Evolutionary conservation across 768 basidiomycete genomes (phyloP).

Genomic region (Pleurotus pulmonarius): DNA sequence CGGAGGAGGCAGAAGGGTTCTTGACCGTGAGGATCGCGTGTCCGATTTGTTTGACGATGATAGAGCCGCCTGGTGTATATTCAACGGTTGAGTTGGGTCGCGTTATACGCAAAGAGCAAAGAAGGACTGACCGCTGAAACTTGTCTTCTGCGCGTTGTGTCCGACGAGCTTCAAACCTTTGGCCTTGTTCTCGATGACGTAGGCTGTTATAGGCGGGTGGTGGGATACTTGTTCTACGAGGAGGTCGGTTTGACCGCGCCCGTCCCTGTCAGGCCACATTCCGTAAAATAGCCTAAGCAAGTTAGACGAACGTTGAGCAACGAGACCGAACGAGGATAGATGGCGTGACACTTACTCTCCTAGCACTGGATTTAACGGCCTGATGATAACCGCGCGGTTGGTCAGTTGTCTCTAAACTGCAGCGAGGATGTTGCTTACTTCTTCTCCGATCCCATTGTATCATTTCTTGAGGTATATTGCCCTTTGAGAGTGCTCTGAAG

Average conservation of each 20-base stretch:
- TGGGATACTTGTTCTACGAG: constrained; percentile 97
- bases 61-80: constrained; percentile 48
- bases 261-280: constrained; percentile 72
- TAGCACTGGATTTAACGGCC: constrained; percentile 93
- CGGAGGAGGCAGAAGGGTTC: constrained; percentile 38
- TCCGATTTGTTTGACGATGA: constrained; percentile 92
- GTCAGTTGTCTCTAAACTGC: background rate
- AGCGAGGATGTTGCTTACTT: constrained; percentile 53
- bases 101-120: background rate
- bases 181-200: constrained; percentile 72
- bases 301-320: background rate
- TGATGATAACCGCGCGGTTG: constrained; percentile 20
- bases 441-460: constrained; percentile 96
- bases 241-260: constrained; percentile 77
- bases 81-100: background rate
- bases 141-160: constrained; percentile 94
- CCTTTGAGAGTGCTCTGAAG: constrained; percentile 85
- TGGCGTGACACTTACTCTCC: constrained; percentile 63
- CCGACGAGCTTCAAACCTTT: constrained; percentile 79
- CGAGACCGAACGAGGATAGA: too few species aligned
- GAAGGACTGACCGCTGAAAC: constrained; percentile 63
- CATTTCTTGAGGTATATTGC: constrained; percentile 92
- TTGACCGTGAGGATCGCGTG: constrained; percentile 81
- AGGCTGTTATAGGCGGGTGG: constrained; percentile 86
- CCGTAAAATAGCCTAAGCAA: constrained; percentile 76